A percentile compares a stretch with the other conserved stretches of the same genome.
These are phyloP conservation scores for Penicillium waksmanii DNA, from an alignment of 495 filamentous ascomycete species.

Conservation along the genomic window DNA sequence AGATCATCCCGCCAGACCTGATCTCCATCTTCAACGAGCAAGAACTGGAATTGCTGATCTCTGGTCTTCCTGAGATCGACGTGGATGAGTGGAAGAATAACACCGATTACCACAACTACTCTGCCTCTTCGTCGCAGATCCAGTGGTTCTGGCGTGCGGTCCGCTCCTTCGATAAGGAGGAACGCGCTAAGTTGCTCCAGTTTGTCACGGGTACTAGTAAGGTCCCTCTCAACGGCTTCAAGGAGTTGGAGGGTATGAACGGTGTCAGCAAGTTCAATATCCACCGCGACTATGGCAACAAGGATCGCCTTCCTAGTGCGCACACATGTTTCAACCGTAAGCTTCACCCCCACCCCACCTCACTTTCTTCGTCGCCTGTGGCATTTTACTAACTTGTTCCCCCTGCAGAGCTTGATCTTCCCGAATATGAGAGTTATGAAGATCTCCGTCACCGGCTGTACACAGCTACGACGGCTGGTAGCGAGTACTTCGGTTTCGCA, in stretches of 20 bases:
- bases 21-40: constrained; percentile 99
- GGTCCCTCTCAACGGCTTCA: constrained; percentile 98
- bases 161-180: constrained; percentile 98
- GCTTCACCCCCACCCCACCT: constrained; percentile 38
- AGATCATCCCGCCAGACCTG: constrained; percentile 93
- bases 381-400: constrained; percentile 35
- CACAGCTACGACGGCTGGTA: constrained; percentile 92
- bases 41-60: constrained; percentile 95
- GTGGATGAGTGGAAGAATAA: constrained; percentile 99
- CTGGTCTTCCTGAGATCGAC: constrained; percentile 94
- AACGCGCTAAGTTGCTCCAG: constrained; percentile 94
- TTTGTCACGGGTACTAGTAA: constrained; percentile 99
- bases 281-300: constrained; percentile 96
- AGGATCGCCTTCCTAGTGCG: constrained; percentile 92
- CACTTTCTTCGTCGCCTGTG: too few relatives aligned
- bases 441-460: constrained; percentile 82
- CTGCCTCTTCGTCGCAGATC: constrained; percentile 90
- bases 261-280: constrained; percentile 98
- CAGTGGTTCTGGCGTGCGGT: constrained; percentile 99
- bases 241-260: constrained; percentile 99
- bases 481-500: constrained; percentile 98
- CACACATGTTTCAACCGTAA: constrained; percentile 99
- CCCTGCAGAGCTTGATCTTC: constrained; percentile 88
- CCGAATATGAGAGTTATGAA: constrained; percentile 98
- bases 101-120: constrained; percentile 98